phyloP scores from a whole-genome alignment of 192 early-diverging fungal species.

The Backusella psychrophila region DNA sequence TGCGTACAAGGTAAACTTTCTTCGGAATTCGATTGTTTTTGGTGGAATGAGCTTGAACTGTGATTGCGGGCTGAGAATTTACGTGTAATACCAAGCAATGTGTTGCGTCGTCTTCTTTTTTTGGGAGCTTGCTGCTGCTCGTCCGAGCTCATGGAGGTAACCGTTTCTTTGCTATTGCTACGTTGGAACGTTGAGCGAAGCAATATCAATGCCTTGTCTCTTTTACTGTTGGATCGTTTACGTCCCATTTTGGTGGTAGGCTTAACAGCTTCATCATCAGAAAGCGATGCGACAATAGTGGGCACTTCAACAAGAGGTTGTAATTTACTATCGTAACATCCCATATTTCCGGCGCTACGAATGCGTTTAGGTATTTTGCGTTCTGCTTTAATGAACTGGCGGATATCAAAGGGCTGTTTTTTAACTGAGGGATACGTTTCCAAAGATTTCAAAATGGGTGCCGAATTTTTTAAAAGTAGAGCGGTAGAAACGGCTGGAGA shows the following conservation, averaged over 20 bases:
- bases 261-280: background rate
- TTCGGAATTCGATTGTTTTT: background rate
- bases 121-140: background rate
- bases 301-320: background rate
- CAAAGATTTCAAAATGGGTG: background rate
- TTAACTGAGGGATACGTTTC: background rate
- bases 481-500: background rate
- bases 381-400: background rate
- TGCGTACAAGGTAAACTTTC: background rate
- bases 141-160: background rate
- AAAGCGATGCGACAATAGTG: background rate
- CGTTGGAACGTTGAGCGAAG: constrained; percentile 6
- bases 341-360: background rate
- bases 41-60: background rate
- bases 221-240: background rate
- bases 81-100: constrained; percentile 10
- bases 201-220: background rate
- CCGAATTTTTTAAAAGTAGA: background rate
- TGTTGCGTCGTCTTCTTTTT: constrained; percentile 12
- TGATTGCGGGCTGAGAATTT: background rate
- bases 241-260: background rate
- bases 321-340: background rate
- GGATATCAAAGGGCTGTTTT: background rate
- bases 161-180: background rate
- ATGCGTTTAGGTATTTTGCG: background rate